A percentile compares a stretch with the other conserved stretches of the same genome.
These are phyloP conservation scores for Nigrospora osmanthi DNA, from an alignment of 2,329 filamentous ascomycete species.

Conservation along the genomic window DNA sequence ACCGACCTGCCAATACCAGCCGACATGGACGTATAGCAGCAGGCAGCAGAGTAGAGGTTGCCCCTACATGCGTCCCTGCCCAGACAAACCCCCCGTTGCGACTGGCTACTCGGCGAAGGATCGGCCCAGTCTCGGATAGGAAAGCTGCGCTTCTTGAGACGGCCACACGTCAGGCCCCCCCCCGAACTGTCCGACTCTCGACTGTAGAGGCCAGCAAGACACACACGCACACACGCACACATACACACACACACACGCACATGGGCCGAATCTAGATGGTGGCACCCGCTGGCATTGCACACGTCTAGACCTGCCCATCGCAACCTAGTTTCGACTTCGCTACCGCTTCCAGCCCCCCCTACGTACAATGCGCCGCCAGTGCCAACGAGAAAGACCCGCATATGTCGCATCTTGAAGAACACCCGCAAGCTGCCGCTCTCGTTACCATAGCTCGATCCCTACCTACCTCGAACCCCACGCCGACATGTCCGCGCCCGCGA, in stretches of 20 bases:
- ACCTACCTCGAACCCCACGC: not conserved
- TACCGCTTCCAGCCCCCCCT: not conserved
- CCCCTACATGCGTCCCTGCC: too few species aligned
- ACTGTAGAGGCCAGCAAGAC: not conserved
- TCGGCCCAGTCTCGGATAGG: too few species aligned
- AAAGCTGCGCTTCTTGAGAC: too few species aligned
- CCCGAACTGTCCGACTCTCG: too few species aligned
- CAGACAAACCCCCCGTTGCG: too few species aligned
- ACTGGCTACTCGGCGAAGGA: too few species aligned
- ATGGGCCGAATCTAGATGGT: not conserved
- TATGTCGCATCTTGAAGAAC: not conserved
- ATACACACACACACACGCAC: too few species aligned
- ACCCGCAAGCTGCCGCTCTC: not conserved
- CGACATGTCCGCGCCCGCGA: constrained; percentile 40
- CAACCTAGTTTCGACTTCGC: not conserved
- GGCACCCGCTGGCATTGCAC: not conserved
- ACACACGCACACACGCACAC: too few species aligned
- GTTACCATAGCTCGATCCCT: constrained; percentile 2
- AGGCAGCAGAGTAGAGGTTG: too few species aligned
- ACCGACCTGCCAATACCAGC: too few species aligned
- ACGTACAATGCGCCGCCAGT: constrained; percentile 1
- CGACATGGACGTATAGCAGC: too few species aligned
- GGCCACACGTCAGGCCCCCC: too few species aligned
- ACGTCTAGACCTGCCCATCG: not conserved
- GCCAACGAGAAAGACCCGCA: not conserved